Conservation (phyloP, 2,329 filamentous ascomycete species). For the Cladosporium sp. region DNA sequence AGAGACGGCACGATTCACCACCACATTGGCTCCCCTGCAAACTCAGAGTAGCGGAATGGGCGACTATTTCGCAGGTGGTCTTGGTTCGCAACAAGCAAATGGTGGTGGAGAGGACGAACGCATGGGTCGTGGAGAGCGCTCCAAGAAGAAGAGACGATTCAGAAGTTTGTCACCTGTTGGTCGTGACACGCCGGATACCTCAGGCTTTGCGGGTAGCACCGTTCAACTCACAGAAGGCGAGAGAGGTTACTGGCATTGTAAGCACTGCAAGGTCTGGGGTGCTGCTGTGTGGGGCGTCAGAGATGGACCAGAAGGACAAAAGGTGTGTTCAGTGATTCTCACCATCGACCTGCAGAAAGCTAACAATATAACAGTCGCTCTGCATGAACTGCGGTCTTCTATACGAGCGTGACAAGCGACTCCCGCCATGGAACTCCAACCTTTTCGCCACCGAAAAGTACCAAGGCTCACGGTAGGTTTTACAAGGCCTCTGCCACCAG, state of each 20-base stretch:
- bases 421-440: constrained; percentile 74
- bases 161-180: constrained; percentile 80
- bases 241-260: constrained; percentile 80
- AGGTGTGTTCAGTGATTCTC: constrained; percentile 57
- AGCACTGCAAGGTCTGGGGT: constrained; percentile 84
- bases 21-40: constrained; percentile 41
- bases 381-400: constrained; percentile 92
- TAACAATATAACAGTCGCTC: constrained; percentile 60
- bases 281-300: constrained; percentile 91
- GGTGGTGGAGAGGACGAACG: constrained; percentile 62
- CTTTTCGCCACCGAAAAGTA: constrained; percentile 57
- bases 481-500: background rate
- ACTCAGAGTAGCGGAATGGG: constrained; percentile 43
- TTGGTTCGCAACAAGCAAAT: constrained; percentile 42
- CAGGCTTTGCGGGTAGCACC: constrained; percentile 64
- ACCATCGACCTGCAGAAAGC: background rate
- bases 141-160: constrained; percentile 93
- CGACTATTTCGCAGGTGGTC: constrained; percentile 59
- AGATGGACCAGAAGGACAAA: constrained; percentile 81
- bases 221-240: constrained; percentile 70
- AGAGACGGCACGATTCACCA: constrained; percentile 80
- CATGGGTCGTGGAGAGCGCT: constrained; percentile 87
- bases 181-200: constrained; percentile 77
- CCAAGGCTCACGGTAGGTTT: constrained; percentile 33
- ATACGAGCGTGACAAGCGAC: constrained; percentile 81